Percentiles rank a stretch among this genome's conserved stretches.
These are phyloP conservation scores for Rosa persica DNA, from an alignment of 306 rosid species.

Conservation along the genomic window DNA sequence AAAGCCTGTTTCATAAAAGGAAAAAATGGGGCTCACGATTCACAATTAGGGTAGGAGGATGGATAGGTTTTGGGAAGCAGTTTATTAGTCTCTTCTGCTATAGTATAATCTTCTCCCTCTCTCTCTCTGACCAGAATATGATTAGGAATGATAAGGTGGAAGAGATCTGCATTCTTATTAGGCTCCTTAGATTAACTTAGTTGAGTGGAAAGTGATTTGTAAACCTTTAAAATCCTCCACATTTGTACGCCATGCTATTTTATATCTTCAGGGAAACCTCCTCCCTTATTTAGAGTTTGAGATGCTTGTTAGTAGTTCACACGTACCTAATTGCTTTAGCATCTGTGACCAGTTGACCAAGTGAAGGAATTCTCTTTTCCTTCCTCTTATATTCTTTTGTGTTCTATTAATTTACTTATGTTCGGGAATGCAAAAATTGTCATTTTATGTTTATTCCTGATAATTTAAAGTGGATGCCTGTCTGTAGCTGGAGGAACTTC, in stretches of 20 bases:
- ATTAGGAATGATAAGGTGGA: background rate
- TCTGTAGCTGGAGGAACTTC: slow-evolving; percentile 95
- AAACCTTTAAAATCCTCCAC: background rate
- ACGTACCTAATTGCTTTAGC: background rate
- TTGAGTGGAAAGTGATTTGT: background rate
- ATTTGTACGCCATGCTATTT: no score
- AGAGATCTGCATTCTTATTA: background rate
- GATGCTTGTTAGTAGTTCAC: background rate
- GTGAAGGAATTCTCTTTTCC: background rate
- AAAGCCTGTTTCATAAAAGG: background rate
- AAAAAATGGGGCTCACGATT: background rate
- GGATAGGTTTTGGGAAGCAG: background rate
- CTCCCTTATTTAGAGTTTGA: background rate
- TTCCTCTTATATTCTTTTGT: background rate
- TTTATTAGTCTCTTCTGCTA: background rate
- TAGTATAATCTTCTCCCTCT: background rate
- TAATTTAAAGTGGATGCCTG: slow-evolving; percentile 31
- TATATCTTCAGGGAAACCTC: background rate
- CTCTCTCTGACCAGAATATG: background rate
- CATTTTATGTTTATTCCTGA: slow-evolving; percentile 19
- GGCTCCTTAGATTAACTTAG: background rate
- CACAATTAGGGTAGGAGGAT: background rate
- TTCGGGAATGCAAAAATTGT: background rate
- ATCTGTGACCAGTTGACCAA: background rate
- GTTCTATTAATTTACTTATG: background rate